Evolutionary conservation across 2,329 filamentous ascomycete genomes (phyloP).

Genomic region (Xylaria sp.): DNA sequence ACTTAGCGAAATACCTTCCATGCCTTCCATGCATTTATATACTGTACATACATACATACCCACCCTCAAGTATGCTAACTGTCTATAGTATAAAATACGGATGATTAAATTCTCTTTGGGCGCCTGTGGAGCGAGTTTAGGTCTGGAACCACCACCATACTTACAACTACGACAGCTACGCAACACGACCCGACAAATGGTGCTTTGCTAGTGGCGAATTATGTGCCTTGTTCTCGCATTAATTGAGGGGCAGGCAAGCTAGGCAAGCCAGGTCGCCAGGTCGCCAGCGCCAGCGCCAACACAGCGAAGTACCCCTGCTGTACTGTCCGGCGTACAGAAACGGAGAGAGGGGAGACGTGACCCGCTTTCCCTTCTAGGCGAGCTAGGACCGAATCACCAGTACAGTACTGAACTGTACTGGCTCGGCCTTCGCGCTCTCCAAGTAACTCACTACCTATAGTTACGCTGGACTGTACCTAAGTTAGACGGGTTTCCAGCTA

Average conservation of each 20-base stretch:
- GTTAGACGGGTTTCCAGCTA: background rate
- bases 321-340: conserved; percentile 14
- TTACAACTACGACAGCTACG: background rate
- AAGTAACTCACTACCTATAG: background rate
- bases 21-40: no score
- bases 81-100: background rate
- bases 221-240: conserved; percentile 3
- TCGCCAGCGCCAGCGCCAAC: background rate
- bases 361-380: conserved; percentile 15
- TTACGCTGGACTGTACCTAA: background rate
- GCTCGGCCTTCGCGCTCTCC: background rate
- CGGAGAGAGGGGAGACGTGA: conserved; percentile 5
- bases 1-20: no score
- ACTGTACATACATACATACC: no score
- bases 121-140: background rate
- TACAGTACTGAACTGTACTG: conserved; percentile 18
- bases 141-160: background rate
- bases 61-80: background rate
- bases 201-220: conserved; percentile 14
- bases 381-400: conserved; percentile 14
- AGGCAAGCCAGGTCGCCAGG: conserved; percentile 7
- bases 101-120: background rate
- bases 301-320: conserved; percentile 4
- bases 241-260: conserved; percentile 32
- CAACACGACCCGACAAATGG: background rate